Conservation (phyloP, 768 basidiomycete genomes). For the Imleria badia region DNA sequence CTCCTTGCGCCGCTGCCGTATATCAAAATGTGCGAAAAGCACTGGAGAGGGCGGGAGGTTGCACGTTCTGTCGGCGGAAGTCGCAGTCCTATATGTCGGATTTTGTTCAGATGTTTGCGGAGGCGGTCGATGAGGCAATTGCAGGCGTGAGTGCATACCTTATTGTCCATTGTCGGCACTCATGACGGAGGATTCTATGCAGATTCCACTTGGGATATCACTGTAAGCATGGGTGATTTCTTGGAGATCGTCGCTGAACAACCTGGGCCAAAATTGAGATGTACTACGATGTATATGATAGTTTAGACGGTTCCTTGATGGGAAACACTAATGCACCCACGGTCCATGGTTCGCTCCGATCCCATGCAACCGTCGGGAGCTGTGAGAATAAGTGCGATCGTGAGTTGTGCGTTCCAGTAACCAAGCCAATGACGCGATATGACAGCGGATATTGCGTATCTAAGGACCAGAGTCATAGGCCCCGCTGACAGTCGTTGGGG, state of each 20-base stretch:
- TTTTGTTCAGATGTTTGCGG: conserved; percentile 24
- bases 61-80: conserved; percentile 20
- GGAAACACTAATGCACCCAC: background rate
- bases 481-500: no score
- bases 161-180: background rate
- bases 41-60: conserved; percentile 14
- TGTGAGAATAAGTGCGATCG: no score
- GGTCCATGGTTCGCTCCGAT: no score
- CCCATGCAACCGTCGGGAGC: no score
- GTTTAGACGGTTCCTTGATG: background rate
- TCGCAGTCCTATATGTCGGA: conserved; percentile 20
- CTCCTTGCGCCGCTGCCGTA: conserved; percentile 23
- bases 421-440: background rate
- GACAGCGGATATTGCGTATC: background rate
- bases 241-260: background rate
- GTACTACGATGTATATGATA: background rate
- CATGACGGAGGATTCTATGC: background rate
- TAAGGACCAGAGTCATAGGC: no score
- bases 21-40: conserved; percentile 16
- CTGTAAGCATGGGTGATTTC: conserved; percentile 2
- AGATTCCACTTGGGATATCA: conserved; percentile 23
- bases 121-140: conserved; percentile 20
- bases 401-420: background rate
- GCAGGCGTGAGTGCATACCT: conserved; percentile 16
- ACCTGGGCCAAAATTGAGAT: background rate